Conservation (phyloP, 352 stramenopile species). For the Saprolegnia parasitica region DNA sequence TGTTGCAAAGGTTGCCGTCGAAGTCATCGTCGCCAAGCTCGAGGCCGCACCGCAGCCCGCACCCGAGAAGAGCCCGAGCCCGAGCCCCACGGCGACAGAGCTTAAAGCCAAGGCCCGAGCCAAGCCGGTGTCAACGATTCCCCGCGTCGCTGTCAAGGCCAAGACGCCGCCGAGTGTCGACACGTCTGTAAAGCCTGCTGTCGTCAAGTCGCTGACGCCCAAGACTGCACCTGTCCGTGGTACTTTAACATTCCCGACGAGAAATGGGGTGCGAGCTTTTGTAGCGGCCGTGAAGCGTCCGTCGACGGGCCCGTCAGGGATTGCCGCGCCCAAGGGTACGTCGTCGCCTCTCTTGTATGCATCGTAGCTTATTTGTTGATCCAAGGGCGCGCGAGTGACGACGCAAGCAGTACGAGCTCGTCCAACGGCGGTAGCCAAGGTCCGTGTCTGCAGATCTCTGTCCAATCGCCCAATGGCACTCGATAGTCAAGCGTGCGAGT, state of each 20-base stretch:
- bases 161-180: slow-evolving; percentile 1
- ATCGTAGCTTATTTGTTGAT: not conserved
- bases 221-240: not conserved
- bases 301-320: not conserved
- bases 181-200: not conserved
- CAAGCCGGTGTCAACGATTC: not conserved
- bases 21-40: slow-evolving; percentile 20
- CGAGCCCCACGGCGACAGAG: not conserved
- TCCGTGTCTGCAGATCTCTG: not conserved
- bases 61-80: not conserved
- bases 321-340: not conserved
- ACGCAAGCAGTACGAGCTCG: slow-evolving; percentile 15
- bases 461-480: too few species aligned
- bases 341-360: not conserved
- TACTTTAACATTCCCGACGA: not conserved
- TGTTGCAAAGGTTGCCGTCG: not conserved
- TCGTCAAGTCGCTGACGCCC: not conserved
- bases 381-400: not conserved
- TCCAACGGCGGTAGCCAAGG: not conserved
- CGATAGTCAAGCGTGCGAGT: not conserved
- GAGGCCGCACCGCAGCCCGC: not conserved
- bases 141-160: not conserved
- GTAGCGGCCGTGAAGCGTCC: slow-evolving; percentile 3
- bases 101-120: not conserved
- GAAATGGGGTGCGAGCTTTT: not conserved